Conservation (phyloP, 2,329 filamentous ascomycete species). For the Microsporum canis region DNA sequence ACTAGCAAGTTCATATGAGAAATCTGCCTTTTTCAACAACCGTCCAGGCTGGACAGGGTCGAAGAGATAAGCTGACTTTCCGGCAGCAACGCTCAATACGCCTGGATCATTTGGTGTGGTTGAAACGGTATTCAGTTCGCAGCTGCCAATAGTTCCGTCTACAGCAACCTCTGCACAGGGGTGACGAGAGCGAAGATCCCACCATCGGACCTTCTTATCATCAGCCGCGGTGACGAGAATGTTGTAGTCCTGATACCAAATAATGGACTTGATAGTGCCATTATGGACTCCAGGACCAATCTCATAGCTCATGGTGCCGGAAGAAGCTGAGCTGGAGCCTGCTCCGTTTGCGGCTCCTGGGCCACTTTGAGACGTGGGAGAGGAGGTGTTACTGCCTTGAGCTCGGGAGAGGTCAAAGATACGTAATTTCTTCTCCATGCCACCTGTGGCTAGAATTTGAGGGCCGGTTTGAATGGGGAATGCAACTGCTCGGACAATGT, state of each 20-base stretch:
- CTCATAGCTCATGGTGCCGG: constrained; percentile 60
- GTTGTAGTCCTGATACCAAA: constrained; percentile 83
- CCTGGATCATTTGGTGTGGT: constrained; percentile 51
- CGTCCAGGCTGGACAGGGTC: constrained; percentile 58
- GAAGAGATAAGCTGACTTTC: constrained; percentile 89
- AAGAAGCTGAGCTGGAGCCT: constrained; percentile 25
- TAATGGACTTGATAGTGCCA: constrained; percentile 87
- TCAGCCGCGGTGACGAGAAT: constrained; percentile 80
- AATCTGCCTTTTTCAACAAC: constrained; percentile 65
- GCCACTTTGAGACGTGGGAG: constrained; percentile 29
- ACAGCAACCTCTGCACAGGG: constrained; percentile 67
- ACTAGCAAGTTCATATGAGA: constrained; percentile 78
- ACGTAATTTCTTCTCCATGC: constrained; percentile 90
- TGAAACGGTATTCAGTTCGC: constrained; percentile 68
- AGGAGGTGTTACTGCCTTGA: constrained; percentile 26
- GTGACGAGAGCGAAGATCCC: constrained; percentile 67
- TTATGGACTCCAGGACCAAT: constrained; percentile 76
- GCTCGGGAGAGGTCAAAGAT: constrained; percentile 74
- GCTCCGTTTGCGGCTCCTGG: constrained; percentile 24
- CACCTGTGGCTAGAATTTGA: constrained; percentile 78
- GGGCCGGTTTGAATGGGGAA: constrained; percentile 72
- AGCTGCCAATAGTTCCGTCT: constrained; percentile 78
- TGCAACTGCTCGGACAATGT: constrained; percentile 88
- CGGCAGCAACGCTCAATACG: constrained; percentile 81
- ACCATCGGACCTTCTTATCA: constrained; percentile 89